Evolutionary conservation across 345 rosid species (phyloP).

Genomic region (Euphorbia pulcherrima): DNA sequence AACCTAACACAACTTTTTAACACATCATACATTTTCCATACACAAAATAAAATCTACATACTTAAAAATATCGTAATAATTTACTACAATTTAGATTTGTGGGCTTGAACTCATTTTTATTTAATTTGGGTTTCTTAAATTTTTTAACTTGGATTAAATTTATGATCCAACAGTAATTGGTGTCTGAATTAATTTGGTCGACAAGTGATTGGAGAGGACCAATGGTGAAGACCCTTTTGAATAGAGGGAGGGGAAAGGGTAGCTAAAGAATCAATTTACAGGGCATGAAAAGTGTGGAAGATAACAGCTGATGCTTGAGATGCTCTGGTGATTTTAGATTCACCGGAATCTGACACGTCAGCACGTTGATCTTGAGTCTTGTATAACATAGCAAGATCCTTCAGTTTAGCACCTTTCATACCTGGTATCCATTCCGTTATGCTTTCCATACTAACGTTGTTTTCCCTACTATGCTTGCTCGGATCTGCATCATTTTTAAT

Average conservation of each 20-base stretch:
- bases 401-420: constrained; percentile 13
- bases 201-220: constrained; percentile 13
- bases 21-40: too few relatives aligned
- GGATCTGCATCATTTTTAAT: not conserved
- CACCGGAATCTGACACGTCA: not conserved
- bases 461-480: not conserved
- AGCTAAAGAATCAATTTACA: not conserved
- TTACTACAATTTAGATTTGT: too few relatives aligned
- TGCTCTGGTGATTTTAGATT: not conserved
- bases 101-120: too few relatives aligned
- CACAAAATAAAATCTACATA: too few relatives aligned
- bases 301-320: constrained; percentile 16
- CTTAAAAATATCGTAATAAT: too few relatives aligned
- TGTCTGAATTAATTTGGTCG: not conserved
- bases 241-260: not conserved
- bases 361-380: not conserved
- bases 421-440: constrained; percentile 13
- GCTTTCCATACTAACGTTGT: constrained; percentile 2
- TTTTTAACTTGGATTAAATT: too few relatives aligned
- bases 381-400: not conserved
- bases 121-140: too few relatives aligned
- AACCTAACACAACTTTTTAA: too few relatives aligned
- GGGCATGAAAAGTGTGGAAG: constrained; percentile 6
- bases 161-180: too few relatives aligned
- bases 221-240: not conserved